Conservation (phyloP, 2,329 filamentous ascomycete genomes). For the Onygena corvina region DNA sequence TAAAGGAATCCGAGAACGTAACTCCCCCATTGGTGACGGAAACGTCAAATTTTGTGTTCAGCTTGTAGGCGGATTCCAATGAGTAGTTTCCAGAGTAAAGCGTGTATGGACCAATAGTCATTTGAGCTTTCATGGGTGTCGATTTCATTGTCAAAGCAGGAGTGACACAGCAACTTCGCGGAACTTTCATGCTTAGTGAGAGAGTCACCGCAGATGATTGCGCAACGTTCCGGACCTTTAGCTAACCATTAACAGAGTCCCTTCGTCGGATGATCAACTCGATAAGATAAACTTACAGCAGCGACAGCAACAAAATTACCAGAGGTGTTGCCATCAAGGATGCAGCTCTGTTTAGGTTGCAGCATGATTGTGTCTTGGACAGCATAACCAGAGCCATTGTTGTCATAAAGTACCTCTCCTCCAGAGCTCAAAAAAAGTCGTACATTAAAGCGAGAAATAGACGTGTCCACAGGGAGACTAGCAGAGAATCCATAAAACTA, state of each 20-base stretch:
- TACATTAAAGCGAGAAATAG: slow-evolving; percentile 12
- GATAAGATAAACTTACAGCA: slow-evolving; percentile 10
- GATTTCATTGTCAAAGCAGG: slow-evolving; percentile 10
- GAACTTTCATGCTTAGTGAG: slow-evolving; percentile 8
- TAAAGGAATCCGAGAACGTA: slow-evolving; percentile 10
- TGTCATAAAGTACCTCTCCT: slow-evolving; percentile 8
- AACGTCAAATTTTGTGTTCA: slow-evolving; percentile 11
- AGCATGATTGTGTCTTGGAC: slow-evolving; percentile 13
- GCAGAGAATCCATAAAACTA: slow-evolving; percentile 13
- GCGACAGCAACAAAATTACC: slow-evolving; percentile 10
- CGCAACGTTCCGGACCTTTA: slow-evolving; percentile 9
- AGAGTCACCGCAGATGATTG: slow-evolving; percentile 7
- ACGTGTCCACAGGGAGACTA: slow-evolving; percentile 6
- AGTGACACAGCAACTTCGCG: slow-evolving; percentile 12
- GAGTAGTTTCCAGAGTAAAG: slow-evolving; percentile 9
- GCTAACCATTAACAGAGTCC: background rate
- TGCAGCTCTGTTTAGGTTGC: slow-evolving; percentile 13
- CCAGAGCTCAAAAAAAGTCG: slow-evolving; percentile 3
- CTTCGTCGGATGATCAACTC: background rate
- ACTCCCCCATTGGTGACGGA: background rate
- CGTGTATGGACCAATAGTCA: slow-evolving; percentile 11
- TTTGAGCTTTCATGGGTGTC: slow-evolving; percentile 9
- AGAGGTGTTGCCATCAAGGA: background rate
- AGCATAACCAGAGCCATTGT: slow-evolving; percentile 10
- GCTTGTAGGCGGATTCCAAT: slow-evolving; percentile 4